These are phyloP conservation scores for Olyra latifolia DNA, from an alignment of 176 grass and related monocot species.

Conservation along the genomic window DNA sequence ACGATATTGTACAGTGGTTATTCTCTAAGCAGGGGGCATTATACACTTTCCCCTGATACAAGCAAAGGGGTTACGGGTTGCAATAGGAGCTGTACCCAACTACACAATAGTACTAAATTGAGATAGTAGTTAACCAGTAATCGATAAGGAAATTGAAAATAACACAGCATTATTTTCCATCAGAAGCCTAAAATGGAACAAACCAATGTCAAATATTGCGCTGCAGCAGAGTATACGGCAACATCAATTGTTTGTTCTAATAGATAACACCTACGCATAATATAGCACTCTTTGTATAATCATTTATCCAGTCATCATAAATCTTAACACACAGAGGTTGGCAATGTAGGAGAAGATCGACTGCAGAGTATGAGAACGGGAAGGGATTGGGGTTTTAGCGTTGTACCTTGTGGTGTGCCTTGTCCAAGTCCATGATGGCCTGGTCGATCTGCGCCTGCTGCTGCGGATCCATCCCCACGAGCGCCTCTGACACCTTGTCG, in stretches of 20 bases:
- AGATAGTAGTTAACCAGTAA: constrained; percentile 6
- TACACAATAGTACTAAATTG: not conserved
- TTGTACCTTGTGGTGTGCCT: constrained; percentile 76
- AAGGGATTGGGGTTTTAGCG: not conserved
- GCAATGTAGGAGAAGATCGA: constrained; percentile 33
- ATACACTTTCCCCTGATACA: not conserved
- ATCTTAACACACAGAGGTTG: constrained; percentile 13
- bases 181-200: constrained; percentile 2
- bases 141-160: not conserved
- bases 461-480: constrained; percentile 90
- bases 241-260: not conserved
- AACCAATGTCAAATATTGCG: constrained; percentile 16
- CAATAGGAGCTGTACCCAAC: not conserved
- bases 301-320: not conserved
- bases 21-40: not conserved
- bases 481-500: constrained; percentile 88
- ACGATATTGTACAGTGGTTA: constrained; percentile 21
- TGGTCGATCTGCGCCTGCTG: constrained; percentile 98
- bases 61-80: not conserved
- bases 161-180: not conserved
- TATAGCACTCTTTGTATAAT: constrained; percentile 14
- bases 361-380: not conserved
- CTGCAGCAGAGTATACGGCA: not conserved
- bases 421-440: constrained; percentile 98
- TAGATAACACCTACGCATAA: not conserved